Percentiles rank a stretch among this genome's conserved stretches.
These are phyloP conservation scores for Acacia crassicarpa DNA, from an alignment of 306 rosid species.

Conservation along the genomic window DNA sequence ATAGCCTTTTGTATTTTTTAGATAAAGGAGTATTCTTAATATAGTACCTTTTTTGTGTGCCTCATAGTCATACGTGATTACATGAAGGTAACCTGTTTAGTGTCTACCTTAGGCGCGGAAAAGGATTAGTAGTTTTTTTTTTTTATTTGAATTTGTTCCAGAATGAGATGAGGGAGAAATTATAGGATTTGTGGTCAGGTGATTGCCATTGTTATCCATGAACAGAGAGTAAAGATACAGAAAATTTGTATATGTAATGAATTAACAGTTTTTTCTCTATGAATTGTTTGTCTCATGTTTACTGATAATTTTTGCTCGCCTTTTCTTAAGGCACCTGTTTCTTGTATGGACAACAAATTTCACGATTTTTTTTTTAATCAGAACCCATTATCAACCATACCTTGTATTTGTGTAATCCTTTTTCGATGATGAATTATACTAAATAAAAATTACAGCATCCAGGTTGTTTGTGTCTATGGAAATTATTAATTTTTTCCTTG, in stretches of 20 bases:
- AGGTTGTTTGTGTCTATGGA: not conserved
- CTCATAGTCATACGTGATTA: conserved; percentile 28
- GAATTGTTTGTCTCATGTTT: conserved; percentile 18
- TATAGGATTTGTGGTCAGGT: not conserved
- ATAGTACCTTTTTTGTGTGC: conserved; percentile 12
- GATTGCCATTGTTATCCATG: not conserved
- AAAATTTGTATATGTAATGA: conserved; percentile 26
- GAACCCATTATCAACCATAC: not conserved
- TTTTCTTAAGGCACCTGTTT: conserved; percentile 18
- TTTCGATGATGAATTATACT: not conserved
- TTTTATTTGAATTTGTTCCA: conserved; percentile 11
- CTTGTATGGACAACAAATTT: conserved; percentile 30
- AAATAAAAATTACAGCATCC: too few species aligned
- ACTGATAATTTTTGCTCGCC: conserved; percentile 18
- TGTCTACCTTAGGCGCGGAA: not conserved
- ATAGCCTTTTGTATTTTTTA: conserved; percentile 29
- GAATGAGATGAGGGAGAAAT: not conserved
- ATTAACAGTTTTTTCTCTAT: conserved; percentile 3
- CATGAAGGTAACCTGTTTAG: not conserved
- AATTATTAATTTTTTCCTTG: not conserved
- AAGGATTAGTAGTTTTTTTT: not conserved
- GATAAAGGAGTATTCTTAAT: conserved; percentile 17
- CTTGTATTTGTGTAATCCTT: not conserved
- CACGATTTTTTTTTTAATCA: not conserved
- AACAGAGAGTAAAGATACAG: not conserved